phyloP scores from a whole-genome alignment of 441 rosid genomes.

The Gossypium lobatum region DNA sequence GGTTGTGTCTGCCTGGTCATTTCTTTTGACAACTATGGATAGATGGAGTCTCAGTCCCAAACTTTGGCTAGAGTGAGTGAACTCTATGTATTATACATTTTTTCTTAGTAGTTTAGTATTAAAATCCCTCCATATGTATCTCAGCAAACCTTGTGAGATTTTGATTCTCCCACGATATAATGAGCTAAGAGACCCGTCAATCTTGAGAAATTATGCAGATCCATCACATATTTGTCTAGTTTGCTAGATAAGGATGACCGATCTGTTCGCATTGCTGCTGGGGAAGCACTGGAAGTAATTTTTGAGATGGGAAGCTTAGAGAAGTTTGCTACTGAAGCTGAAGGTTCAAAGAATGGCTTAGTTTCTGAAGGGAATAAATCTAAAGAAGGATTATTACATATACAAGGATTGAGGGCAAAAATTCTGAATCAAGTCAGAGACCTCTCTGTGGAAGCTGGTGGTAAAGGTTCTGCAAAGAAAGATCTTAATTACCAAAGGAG shows the following conservation, averaged over 20 bases:
- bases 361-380: conserved; percentile 42
- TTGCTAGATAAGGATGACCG: conserved; percentile 87
- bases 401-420: conserved; percentile 65
- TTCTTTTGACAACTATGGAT: conserved; percentile 68
- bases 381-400: conserved; percentile 37
- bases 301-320: conserved; percentile 70
- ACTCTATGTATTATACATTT: not conserved
- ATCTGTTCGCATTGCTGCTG: conserved; percentile 83
- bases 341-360: conserved; percentile 34
- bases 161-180: not conserved
- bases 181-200: not conserved
- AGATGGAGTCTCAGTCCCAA: conserved; percentile 53
- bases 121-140: not conserved
- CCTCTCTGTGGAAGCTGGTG: conserved; percentile 86
- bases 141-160: not conserved
- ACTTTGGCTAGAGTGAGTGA: conserved; percentile 73
- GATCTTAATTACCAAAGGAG: conserved; percentile 81
- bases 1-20: conserved; percentile 86
- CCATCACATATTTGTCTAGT: conserved; percentile 60
- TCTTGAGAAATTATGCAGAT: conserved; percentile 43
- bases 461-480: conserved; percentile 90
- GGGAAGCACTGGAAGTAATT: conserved; percentile 79
- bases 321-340: conserved; percentile 50
- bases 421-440: conserved; percentile 60
- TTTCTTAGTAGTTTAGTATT: not conserved